Evolutionary conservation across 805 yeast genomes (phyloP).

Genomic region (Schwanniomyces sp.): DNA sequence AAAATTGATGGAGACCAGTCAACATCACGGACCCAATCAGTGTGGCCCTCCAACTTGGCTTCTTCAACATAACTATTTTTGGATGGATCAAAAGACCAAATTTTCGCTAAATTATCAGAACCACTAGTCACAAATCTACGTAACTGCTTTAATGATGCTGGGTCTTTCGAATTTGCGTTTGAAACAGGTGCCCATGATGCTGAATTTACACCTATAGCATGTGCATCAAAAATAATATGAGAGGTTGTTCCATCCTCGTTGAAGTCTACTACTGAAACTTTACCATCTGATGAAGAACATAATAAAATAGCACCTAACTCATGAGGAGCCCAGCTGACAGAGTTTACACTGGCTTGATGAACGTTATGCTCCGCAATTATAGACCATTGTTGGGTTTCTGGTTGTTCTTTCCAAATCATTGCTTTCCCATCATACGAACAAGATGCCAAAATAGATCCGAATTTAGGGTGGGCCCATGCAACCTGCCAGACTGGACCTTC

Average conservation of each 20-base stretch:
- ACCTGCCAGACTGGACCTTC: slow-evolving; percentile 99
- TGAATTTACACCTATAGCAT: slow-evolving; percentile 89
- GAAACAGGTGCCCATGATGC: slow-evolving; percentile 90
- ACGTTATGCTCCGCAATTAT: slow-evolving; percentile 82
- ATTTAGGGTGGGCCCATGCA: slow-evolving; percentile 98
- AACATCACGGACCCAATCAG: slow-evolving; percentile 98
- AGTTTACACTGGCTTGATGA: slow-evolving; percentile 93
- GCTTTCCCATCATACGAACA: slow-evolving; percentile 96
- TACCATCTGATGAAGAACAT: slow-evolving; percentile 92
- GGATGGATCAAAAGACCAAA: slow-evolving; percentile 73
- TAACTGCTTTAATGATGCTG: slow-evolving; percentile 35
- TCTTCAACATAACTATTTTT: slow-evolving; percentile 65
- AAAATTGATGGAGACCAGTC: slow-evolving; percentile 96
- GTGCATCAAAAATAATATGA: slow-evolving; percentile 70
- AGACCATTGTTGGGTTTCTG: slow-evolving; percentile 81
- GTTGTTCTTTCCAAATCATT: slow-evolving; percentile 84
- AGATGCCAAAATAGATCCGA: slow-evolving; percentile 91
- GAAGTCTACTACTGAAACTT: slow-evolving; percentile 86
- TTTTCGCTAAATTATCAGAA: slow-evolving; percentile 87
- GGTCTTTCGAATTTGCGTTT: slow-evolving; percentile 27
- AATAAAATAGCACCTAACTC: slow-evolving; percentile 91
- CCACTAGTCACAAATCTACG: slow-evolving; percentile 93
- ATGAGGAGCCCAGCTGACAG: slow-evolving; percentile 96
- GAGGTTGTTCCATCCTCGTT: slow-evolving; percentile 82
- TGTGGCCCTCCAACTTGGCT: slow-evolving; percentile 80